Conservation (phyloP, 306 rosid species). For the Adenanthera pavonina region DNA sequence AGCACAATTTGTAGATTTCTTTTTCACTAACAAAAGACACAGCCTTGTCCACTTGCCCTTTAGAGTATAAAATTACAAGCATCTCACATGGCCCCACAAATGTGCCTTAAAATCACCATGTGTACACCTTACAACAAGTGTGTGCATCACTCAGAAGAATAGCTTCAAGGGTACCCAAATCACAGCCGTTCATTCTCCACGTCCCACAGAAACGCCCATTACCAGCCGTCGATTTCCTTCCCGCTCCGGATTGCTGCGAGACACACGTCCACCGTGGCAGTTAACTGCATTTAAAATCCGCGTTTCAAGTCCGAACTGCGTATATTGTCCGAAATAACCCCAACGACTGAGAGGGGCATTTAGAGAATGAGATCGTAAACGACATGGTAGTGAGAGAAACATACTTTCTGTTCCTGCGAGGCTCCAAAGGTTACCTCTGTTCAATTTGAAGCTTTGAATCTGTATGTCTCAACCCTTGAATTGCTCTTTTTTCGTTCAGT, state of each 20-base stretch:
- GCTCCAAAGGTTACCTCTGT: conserved; percentile 45
- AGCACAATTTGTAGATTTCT: too few relatives aligned
- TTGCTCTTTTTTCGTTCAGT: background rate
- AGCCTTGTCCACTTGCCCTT: background rate
- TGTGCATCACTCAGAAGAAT: background rate
- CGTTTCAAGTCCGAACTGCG: conserved; percentile 72
- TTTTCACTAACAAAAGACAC: background rate
- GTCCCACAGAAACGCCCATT: conserved; percentile 24
- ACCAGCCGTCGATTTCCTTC: conserved; percentile 39
- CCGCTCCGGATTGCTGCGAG: conserved; percentile 37
- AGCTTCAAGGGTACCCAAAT: background rate
- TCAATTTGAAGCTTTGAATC: conserved; percentile 44
- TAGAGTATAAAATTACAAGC: background rate
- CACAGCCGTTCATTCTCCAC: conserved; percentile 39
- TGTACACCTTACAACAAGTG: background rate
- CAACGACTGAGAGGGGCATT: background rate
- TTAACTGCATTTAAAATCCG: conserved; percentile 78
- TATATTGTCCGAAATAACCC: conserved; percentile 40
- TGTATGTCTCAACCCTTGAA: conserved; percentile 46
- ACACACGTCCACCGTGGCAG: conserved; percentile 58
- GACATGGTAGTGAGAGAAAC: conserved; percentile 20
- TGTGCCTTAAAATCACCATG: background rate
- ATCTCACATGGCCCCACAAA: background rate
- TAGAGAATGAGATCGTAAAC: background rate
- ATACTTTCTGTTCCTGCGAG: conserved; percentile 24